Conservation (phyloP, 441 rosid species). For the Gossypium davidsonii region DNA sequence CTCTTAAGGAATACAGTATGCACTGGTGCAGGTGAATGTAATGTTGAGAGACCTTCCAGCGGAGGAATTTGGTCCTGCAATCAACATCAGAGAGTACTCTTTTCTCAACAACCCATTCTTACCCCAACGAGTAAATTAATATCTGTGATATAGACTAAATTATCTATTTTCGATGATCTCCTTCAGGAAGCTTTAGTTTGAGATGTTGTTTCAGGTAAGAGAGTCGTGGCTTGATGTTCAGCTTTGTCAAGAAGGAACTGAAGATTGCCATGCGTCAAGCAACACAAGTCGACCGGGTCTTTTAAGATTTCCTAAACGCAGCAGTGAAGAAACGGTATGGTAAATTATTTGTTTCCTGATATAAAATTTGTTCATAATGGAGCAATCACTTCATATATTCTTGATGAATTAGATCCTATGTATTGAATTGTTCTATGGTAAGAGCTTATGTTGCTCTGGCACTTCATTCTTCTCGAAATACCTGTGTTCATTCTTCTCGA, state of each 20-base stretch:
- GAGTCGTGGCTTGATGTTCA: constrained; percentile 91
- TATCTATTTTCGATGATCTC: not conserved
- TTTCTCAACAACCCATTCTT: constrained; percentile 68
- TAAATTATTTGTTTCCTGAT: constrained; percentile 13
- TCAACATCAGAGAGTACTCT: constrained; percentile 78
- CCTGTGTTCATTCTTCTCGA: not conserved
- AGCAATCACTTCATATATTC: not conserved
- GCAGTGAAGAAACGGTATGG: constrained; percentile 78
- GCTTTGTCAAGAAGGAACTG: constrained; percentile 69
- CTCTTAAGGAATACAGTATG: constrained; percentile 14
- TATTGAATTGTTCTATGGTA: not conserved
- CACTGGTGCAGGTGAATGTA: constrained; percentile 63
- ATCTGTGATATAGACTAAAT: not conserved
- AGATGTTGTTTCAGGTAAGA: constrained; percentile 54
- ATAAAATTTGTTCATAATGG: not conserved
- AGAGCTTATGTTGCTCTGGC: not conserved
- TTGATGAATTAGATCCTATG: not conserved
- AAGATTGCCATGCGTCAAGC: constrained; percentile 50
- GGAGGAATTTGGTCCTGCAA: constrained; percentile 88
- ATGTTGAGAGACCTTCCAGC: constrained; percentile 60
- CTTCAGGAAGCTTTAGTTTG: constrained; percentile 5
- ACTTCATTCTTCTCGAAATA: not conserved
- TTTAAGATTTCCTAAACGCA: constrained; percentile 70
- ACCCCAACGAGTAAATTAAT: constrained; percentile 60
- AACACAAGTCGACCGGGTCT: constrained; percentile 37